These are phyloP conservation scores for Acer yangbiense DNA, from an alignment of 345 rosid species.

Conservation along the genomic window DNA sequence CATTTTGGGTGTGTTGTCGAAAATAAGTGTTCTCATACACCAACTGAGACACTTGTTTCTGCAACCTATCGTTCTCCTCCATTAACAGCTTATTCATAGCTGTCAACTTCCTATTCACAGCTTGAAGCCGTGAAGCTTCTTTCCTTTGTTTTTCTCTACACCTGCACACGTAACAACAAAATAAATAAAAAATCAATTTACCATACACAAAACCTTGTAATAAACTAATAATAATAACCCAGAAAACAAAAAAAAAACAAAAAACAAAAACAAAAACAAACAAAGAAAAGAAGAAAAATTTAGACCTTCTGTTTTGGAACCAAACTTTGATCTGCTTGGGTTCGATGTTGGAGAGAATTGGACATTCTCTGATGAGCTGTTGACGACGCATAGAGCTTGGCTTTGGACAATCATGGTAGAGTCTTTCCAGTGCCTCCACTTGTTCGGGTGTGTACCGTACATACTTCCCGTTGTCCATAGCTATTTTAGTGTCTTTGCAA, in stretches of 20 bases:
- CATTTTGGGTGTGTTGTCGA: constrained; percentile 71
- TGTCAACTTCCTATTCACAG: constrained; percentile 74
- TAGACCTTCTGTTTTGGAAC: constrained; percentile 78
- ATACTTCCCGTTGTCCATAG: constrained; percentile 73
- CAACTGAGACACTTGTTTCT: constrained; percentile 77
- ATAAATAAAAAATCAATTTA: background rate
- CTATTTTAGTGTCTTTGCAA: constrained; percentile 53
- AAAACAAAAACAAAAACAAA: no score
- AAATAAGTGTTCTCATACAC: constrained; percentile 78
- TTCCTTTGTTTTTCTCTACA: constrained; percentile 81
- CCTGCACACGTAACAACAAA: constrained; percentile 32
- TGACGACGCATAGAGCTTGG: constrained; percentile 84
- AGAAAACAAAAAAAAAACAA: background rate
- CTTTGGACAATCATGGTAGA: constrained; percentile 74
- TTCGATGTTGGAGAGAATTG: constrained; percentile 78
- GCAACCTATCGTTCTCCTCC: constrained; percentile 87
- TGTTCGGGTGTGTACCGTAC: constrained; percentile 83
- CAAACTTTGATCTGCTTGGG: constrained; percentile 90
- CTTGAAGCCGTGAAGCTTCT: constrained; percentile 75
- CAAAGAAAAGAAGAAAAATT: background rate
- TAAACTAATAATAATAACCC: background rate
- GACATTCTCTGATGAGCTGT: constrained; percentile 74
- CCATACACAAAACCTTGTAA: constrained; percentile 4
- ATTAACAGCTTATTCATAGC: constrained; percentile 85
- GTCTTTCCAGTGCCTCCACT: constrained; percentile 74